phyloP scores from a whole-genome alignment of 164 flowering plant genomes.

The Protea cynaroides region DNA sequence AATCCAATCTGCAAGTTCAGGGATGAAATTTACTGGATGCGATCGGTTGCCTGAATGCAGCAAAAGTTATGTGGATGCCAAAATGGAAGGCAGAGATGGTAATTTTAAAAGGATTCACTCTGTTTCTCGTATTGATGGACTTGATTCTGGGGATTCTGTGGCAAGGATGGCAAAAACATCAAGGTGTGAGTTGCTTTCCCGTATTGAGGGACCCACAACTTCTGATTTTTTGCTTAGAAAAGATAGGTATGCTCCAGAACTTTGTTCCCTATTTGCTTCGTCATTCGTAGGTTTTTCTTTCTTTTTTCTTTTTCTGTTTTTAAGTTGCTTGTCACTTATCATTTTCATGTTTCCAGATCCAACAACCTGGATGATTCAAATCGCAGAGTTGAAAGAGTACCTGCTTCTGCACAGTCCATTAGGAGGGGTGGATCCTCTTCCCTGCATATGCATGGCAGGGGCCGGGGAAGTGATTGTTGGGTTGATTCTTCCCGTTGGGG shows the following conservation, averaged over 20 bases:
- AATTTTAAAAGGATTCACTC: conserved; percentile 3
- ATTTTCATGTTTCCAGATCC: conserved; percentile 22
- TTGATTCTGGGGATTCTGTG: conserved; percentile 11
- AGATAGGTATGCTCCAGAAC: conserved; percentile 6
- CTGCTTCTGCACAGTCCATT: conserved; percentile 18
- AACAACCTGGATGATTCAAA: conserved; percentile 16
- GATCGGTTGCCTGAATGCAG: conserved; percentile 22
- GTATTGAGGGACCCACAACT: conserved; percentile 19
- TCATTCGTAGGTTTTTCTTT: not conserved
- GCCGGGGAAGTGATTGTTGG: conserved; percentile 23
- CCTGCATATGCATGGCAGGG: conserved; percentile 22
- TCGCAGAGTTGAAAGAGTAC: conserved; percentile 18
- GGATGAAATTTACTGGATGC: conserved; percentile 22
- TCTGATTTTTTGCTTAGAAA: conserved; percentile 15
- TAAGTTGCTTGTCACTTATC: not conserved
- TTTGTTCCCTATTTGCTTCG: not conserved
- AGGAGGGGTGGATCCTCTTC: conserved; percentile 23
- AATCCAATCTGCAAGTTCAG: conserved; percentile 12
- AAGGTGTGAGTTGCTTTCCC: conserved; percentile 15
- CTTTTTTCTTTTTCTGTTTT: no score
- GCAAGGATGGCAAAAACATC: no score
- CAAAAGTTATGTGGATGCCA: conserved; percentile 14
- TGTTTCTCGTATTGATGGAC: conserved; percentile 6
- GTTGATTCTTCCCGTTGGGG: conserved; percentile 23
- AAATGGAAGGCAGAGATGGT: conserved; percentile 9